Evolutionary conservation across 768 basidiomycete species (phyloP).

Genomic region (Trametes cinnabarina): DNA sequence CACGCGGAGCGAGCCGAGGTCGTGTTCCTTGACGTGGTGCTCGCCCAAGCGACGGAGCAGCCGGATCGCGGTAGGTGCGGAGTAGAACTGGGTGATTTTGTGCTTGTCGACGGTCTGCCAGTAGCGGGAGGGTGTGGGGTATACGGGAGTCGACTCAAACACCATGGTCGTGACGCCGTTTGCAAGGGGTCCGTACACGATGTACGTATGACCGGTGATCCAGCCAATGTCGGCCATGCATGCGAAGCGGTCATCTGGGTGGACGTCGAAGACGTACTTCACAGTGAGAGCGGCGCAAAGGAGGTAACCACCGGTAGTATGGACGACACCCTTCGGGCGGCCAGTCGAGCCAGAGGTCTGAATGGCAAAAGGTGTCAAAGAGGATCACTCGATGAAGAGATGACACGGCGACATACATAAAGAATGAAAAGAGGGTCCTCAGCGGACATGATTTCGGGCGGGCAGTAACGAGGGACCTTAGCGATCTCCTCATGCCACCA

Average conservation of each 20-base stretch:
- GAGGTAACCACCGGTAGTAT: constrained; percentile 86
- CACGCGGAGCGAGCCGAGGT: constrained; percentile 79
- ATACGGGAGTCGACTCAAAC: constrained; percentile 96
- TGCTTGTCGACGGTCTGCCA: constrained; percentile 95
- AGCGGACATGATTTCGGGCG: constrained; percentile 81
- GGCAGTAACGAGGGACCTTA: constrained; percentile 85
- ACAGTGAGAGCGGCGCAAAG: constrained; percentile 89
- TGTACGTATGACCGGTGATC: constrained; percentile 98
- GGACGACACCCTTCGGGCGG: constrained; percentile 96
- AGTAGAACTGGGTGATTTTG: constrained; percentile 95
- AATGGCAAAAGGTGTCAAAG: constrained; percentile 1
- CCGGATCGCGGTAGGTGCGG: constrained; percentile 92
- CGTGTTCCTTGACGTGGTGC: constrained; percentile 80
- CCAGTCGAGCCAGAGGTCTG: constrained; percentile 94
- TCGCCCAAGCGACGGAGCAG: constrained; percentile 83
- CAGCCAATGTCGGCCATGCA: constrained; percentile 99
- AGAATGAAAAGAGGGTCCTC: constrained; percentile 99
- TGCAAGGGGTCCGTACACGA: constrained; percentile 92
- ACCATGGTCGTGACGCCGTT: constrained; percentile 83
- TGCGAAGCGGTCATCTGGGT: constrained; percentile 92
- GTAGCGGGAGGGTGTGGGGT: constrained; percentile 94
- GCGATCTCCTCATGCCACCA: constrained; percentile 96
- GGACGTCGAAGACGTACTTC: constrained; percentile 97
- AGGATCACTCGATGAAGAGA: background rate
- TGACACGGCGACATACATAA: constrained; percentile 61